Base-by-base conservation (phyloP, 176 grass and related monocot genomes). In the Dactylis glomerata region DNA sequence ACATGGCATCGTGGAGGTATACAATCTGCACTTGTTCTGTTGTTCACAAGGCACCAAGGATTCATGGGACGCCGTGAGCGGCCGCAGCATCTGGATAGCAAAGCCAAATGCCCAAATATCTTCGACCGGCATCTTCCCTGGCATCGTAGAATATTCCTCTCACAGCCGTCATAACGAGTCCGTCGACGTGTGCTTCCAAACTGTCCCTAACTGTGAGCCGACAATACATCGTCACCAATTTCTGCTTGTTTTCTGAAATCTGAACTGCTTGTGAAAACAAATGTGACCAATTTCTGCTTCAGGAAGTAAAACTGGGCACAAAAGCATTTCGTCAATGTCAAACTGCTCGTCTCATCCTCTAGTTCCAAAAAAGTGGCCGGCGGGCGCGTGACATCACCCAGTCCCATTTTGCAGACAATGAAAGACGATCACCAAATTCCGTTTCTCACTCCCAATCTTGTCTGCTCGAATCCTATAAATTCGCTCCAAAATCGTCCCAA, bases 381-480 rank as follows among this genome's bases (percentile, higher is more conserved):
- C 34, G 71, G 71, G 16, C 8, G 1, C 2, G 28, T 20, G 52
- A 47, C 55, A 42, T 72, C 68, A 30, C 41, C 26, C 24, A 27
- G 69, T 30, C 6, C n/a, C 68, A 16, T 16, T 42, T 47, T 19
- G 40, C 70, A 19, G 26, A 30, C 42, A 49, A 49, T 28, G 69
- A 14, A 73, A 72, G 13, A 72, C 45, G 41, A 22, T 34, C 78
- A 8, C 23, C 69, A 47, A 42, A 72, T 72, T 65, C 68, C 46
- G 4, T 32, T 30, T 73, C 69, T 13, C 47, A 4, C 16, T 38
- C 26, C 62, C 8, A 22, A 15, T 8, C 70, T 10, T 10, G 3
- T 26, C 42, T 49, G 70, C 26, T 73, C 42, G 42, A 30, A 23
- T n/a, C 2, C 6, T 88, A 83, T 83, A 88, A 83, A 83, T 83